Percentiles rank a stretch among this genome's conserved stretches.
phyloP scores from a whole-genome alignment of 2,329 filamentous ascomycete species.

The Byssochlamys sp. region DNA sequence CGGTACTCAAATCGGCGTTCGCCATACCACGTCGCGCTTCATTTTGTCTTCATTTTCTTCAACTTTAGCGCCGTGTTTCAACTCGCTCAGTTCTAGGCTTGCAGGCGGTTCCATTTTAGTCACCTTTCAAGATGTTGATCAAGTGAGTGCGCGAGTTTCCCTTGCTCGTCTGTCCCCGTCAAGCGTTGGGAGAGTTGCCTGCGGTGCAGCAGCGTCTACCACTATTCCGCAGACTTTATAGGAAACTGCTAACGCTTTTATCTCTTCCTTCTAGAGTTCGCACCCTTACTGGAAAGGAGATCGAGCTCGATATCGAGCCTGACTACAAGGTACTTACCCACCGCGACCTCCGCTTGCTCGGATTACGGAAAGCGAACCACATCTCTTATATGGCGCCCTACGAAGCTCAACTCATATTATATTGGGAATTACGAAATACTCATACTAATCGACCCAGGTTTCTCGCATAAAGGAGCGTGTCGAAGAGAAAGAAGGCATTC shows the following conservation, averaged over 20 bases:
- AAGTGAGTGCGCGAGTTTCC: slow-evolving; percentile 31
- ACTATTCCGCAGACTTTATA: background rate
- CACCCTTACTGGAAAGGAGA: slow-evolving; percentile 96
- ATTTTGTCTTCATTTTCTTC: background rate
- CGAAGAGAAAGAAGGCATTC: slow-evolving; percentile 97
- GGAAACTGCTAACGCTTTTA: slow-evolving; percentile 1
- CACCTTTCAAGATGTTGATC: slow-evolving; percentile 39
- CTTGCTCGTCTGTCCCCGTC: slow-evolving; percentile 1
- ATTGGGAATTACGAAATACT: background rate
- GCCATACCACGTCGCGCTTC: background rate
- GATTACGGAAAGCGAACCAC: background rate
- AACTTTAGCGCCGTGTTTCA: background rate
- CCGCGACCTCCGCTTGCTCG: background rate
- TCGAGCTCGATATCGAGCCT: slow-evolving; percentile 91
- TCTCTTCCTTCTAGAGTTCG: slow-evolving; percentile 59
- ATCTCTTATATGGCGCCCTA: background rate
- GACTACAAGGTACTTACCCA: slow-evolving; percentile 65
- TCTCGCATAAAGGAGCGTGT: slow-evolving; percentile 97
- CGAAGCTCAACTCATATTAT: background rate
- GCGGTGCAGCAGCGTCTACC: background rate
- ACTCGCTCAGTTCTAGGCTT: background rate
- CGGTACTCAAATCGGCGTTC: background rate
- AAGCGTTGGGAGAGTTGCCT: background rate
- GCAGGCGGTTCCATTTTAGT: background rate
- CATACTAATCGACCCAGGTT: slow-evolving; percentile 49